Base-by-base conservation (phyloP, 345 rosid species). In the Raphanus sativus region DNA sequence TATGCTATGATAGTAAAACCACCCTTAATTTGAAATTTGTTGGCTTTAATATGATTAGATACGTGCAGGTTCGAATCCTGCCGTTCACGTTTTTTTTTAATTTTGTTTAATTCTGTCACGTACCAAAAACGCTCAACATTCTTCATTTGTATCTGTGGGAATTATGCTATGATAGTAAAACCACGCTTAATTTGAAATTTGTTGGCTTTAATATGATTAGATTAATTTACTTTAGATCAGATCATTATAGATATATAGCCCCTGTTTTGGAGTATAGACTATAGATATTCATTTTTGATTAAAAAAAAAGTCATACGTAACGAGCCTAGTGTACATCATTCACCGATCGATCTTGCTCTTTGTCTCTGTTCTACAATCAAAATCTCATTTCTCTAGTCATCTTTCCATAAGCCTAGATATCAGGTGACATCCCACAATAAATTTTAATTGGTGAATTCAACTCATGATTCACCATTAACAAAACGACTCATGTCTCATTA, bases 61-160 rank as follows among this genome's bases (percentile, higher is more conserved):
- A n/a, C n/a, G n/a, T n/a, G n/a, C n/a, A n/a, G n/a, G n/a, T n/a
- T n/a, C 89, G 92, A 90, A 89, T 87, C 88, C 89, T 88, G 93
- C 89, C 83, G 73, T 70, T 59, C 80, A 69, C 72, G 79, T 0
- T 8, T 6, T 36, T n/a, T 29, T 36, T 36, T 1, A 6, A 36
- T 36, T 36, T 33, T 5, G 8, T 28, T 28, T 28, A 28, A 28
- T 28, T 28, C 3, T 28, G 29, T 28, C 29, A 28, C 29, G 29
- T 28, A 28, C 29, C 50, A 10, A 42, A 10, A n/a, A 11, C n/a
- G 52, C 52, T 45, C 12, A 45, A 45, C 15, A 45, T 3, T n/a
- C 52, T 13, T 45, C 11, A 45, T 9, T 40, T 10, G 1, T 40
- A 40, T 40, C 50, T 40, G 10, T 11, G 5, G 12, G 48, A 40